Evolutionary conservation across 768 basidiomycete genomes (phyloP).

Genomic region (Tylopilus sp.): DNA sequence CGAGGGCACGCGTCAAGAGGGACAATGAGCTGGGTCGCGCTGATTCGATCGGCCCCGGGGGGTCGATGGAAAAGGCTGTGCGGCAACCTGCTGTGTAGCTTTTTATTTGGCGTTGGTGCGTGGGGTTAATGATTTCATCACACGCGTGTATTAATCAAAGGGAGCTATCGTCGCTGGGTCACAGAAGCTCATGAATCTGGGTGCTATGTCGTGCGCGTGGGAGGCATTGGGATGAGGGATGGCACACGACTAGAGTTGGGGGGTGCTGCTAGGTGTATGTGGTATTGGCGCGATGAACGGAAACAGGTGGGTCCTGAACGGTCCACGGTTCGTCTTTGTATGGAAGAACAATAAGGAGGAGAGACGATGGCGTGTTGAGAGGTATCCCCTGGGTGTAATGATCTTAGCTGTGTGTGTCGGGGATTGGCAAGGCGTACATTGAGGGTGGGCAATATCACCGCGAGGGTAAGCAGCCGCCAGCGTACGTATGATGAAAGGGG

Average conservation of each 20-base stretch:
- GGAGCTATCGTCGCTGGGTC: constrained; percentile 5
- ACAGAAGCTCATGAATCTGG: constrained; percentile 5
- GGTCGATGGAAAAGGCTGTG: constrained; percentile 1
- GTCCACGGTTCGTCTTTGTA: background rate
- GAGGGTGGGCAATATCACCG: background rate
- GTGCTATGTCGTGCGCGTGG: background rate
- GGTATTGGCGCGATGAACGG: background rate
- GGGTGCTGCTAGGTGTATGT: constrained; percentile 1
- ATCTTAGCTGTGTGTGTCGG: background rate
- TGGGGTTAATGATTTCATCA: constrained; percentile 14
- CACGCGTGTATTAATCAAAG: constrained; percentile 7
- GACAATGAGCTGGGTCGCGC: background rate
- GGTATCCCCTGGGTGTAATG: background rate
- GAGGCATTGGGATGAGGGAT: constrained; percentile 7
- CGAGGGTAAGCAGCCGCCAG: background rate
- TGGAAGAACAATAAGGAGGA: background rate
- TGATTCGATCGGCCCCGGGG: constrained; percentile 2
- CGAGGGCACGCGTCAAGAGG: background rate
- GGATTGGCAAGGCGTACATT: background rate
- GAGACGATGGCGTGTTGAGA: background rate
- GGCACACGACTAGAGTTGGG: background rate
- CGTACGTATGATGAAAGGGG: background rate
- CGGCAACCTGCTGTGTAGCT: background rate
- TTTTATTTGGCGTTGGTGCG: background rate
- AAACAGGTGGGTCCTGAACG: background rate